A percentile compares a stretch with the other conserved stretches of the same genome.
Conservation (phyloP, 1,284 basidiomycete genomes). For the Pseudozyma hubeiensis region DNA sequence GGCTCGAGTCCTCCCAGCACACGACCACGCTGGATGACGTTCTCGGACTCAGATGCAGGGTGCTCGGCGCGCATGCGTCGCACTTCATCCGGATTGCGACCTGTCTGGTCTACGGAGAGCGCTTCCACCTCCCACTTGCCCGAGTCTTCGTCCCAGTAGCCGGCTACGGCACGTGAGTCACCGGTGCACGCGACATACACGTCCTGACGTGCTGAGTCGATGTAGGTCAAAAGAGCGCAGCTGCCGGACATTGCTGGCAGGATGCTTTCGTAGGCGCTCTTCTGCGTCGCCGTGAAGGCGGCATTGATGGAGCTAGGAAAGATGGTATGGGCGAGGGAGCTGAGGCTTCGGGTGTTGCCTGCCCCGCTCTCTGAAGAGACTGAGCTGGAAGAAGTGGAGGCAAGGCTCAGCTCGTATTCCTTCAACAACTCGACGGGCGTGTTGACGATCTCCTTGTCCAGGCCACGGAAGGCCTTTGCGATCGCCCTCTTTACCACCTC, state of each 20-base stretch:
- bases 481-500: slow-evolving; percentile 78
- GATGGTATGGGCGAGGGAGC: slow-evolving; percentile 63
- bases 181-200: slow-evolving; percentile 81
- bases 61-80: slow-evolving; percentile 85
- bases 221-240: slow-evolving; percentile 66
- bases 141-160: slow-evolving; percentile 76
- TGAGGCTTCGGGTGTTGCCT: slow-evolving; percentile 52
- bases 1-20: slow-evolving; percentile 90
- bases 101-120: slow-evolving; percentile 93
- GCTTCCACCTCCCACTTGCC: slow-evolving; percentile 86
- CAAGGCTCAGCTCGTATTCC: slow-evolving; percentile 68
- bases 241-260: slow-evolving; percentile 63
- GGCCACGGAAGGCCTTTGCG: slow-evolving; percentile 79
- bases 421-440: slow-evolving; percentile 80
- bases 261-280: slow-evolving; percentile 64
- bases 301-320: slow-evolving; percentile 58
- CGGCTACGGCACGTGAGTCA: slow-evolving; percentile 94
- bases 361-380: slow-evolving; percentile 38
- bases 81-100: slow-evolving; percentile 86
- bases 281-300: slow-evolving; percentile 61
- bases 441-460: slow-evolving; percentile 82
- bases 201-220: slow-evolving; percentile 64
- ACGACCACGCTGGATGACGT: slow-evolving; percentile 80
- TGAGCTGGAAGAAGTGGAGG: slow-evolving; percentile 69
- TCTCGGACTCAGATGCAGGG: slow-evolving; percentile 77